These are phyloP conservation scores for Linnemannia exigua DNA, from an alignment of 192 early-diverging fungal genomes.

Conservation along the genomic window DNA sequence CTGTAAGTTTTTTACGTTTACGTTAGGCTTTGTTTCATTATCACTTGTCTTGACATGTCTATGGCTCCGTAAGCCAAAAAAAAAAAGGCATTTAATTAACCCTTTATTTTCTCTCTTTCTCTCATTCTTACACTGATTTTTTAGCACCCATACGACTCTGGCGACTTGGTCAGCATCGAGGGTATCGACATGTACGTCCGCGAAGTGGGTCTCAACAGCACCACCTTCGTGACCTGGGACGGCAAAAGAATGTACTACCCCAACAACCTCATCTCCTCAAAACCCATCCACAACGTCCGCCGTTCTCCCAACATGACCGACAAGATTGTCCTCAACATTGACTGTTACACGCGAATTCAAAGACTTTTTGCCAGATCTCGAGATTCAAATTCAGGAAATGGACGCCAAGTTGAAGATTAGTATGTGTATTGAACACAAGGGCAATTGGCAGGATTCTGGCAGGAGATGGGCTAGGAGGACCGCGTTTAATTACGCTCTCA, in stretches of 20 bases:
- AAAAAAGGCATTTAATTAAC: background rate
- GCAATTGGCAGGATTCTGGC: slow-evolving; percentile 85
- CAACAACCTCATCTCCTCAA: slow-evolving; percentile 71
- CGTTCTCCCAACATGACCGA: slow-evolving; percentile 72
- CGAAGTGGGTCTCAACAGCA: slow-evolving; percentile 85
- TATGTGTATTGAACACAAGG: slow-evolving; percentile 80
- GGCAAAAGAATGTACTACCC: slow-evolving; percentile 86
- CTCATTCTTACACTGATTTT: no score
- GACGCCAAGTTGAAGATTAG: slow-evolving; percentile 74
- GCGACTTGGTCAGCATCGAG: slow-evolving; percentile 88
- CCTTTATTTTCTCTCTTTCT: background rate
- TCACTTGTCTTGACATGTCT: background rate
- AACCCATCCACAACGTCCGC: slow-evolving; percentile 81
- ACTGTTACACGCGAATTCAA: slow-evolving; percentile 78
- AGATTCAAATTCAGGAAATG: slow-evolving; percentile 72
- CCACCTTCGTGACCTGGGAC: slow-evolving; percentile 85
- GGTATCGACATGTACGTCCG: slow-evolving; percentile 76
- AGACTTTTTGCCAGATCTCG: slow-evolving; percentile 66
- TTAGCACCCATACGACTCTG: slow-evolving; percentile 61
- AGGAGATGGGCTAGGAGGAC: slow-evolving; percentile 50
- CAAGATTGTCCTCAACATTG: slow-evolving; percentile 65
- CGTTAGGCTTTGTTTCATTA: background rate
- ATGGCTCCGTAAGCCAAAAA: background rate
- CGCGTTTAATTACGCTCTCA: slow-evolving; percentile 51
- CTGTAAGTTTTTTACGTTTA: slow-evolving; percentile 23